phyloP scores from a whole-genome alignment of 176 grass and related monocot genomes.

The Pontederia paniculata region DNA sequence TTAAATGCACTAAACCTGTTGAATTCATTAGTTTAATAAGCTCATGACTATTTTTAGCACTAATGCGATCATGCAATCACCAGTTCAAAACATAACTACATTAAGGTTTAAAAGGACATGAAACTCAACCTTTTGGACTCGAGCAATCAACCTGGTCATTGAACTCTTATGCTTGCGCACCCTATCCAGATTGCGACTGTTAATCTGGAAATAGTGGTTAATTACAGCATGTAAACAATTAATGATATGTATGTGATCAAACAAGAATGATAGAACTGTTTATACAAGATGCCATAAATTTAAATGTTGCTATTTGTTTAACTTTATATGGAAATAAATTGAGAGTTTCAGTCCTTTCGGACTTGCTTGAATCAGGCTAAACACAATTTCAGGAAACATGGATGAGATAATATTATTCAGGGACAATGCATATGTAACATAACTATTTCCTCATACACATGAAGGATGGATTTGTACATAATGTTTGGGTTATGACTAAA shows the following conservation, averaged over 20 bases:
- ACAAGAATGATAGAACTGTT: neutral
- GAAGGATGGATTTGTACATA: too few relatives aligned
- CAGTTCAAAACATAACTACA: neutral
- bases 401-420: too few relatives aligned
- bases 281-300: too few relatives aligned
- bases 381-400: too few relatives aligned
- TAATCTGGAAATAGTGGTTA: conserved; percentile 4
- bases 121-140: conserved; percentile 16
- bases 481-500: too few relatives aligned
- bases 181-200: conserved; percentile 15
- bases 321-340: too few relatives aligned
- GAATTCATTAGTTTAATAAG: neutral
- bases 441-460: too few relatives aligned
- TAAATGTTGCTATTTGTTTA: too few relatives aligned
- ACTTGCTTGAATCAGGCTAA: too few relatives aligned
- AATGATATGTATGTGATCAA: conserved; percentile 5
- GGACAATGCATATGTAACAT: too few relatives aligned
- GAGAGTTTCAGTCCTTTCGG: too few relatives aligned
- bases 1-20: too few relatives aligned
- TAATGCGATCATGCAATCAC: neutral
- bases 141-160: conserved; percentile 20
- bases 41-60: neutral
- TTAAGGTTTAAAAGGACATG: neutral
- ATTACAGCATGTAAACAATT: conserved; percentile 5
- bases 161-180: conserved; percentile 19